Evolutionary conservation across 768 basidiomycete species (phyloP), one percentile per base, ranked within the genome.

Genomic region (Leccinum subgranulosum): DNA sequence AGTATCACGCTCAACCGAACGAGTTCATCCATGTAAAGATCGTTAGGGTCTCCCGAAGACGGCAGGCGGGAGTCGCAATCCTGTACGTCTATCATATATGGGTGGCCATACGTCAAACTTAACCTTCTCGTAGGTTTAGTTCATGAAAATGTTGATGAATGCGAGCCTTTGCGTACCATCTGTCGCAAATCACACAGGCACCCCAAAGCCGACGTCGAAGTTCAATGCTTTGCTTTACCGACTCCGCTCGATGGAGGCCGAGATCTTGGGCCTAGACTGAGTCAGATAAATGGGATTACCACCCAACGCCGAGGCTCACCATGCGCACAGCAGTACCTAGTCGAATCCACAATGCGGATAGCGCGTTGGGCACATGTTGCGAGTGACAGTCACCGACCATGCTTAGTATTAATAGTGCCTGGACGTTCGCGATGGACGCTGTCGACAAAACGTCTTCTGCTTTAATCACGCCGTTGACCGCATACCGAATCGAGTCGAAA

Each of bases 21-120:
- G 59, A 98, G 86, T 71, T 97, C 94, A 67, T 91, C 86, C 79
- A 94, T 84, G 74, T 94, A 94, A 58, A 90, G 72, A 69, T 88
- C 85, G 56, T 82, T 80, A 14, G 83, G 80, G 65, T 93, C 88
- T 46, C 92, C 94, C 2, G 91, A 92, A 9, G 92, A 92, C 1
- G 95, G 95, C 33, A 97, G 78, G 54, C 94, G 87, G 4, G 92
- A 90, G 73, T 99, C 96, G 72, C 97, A 99, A 72, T 99, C 97
- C 63, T 90, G 86, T 2, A 98, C 84, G 71, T 98, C 95, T 60
- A 99, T 96, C 89, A 96, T 92, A 70, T 87, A 90, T 3, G 96
- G 96, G 63, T 94, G 91, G 0, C 96, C 96, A 64, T 94, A 92
- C 23, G 92, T 87, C 36, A 94, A 77, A 68, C 90, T 92, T 54